Evolutionary conservation across 805 yeast species (phyloP).

Genomic region (Cyberlindnera veronae): DNA sequence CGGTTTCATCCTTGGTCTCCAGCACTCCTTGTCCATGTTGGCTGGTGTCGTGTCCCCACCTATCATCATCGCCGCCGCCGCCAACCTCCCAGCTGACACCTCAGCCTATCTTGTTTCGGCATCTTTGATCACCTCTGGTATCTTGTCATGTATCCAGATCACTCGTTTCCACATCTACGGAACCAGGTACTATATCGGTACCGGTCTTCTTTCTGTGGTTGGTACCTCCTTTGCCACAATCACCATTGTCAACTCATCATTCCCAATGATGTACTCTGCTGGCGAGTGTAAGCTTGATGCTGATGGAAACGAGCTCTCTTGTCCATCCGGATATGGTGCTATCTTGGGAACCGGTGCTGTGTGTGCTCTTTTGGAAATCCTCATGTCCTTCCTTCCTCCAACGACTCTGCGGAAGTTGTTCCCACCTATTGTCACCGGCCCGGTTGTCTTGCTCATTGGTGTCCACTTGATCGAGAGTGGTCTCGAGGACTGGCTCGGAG

Average conservation of each 20-base stretch:
- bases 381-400: constrained; percentile 76
- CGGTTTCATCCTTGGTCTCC: constrained; percentile 77
- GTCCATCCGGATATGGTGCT: constrained; percentile 91
- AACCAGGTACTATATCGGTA: constrained; percentile 78
- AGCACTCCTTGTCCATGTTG: constrained; percentile 85
- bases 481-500: constrained; percentile 85
- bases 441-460: constrained; percentile 86
- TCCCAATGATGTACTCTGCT: constrained; percentile 74
- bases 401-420: constrained; percentile 63
- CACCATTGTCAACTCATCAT: constrained; percentile 68
- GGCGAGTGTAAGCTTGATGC: constrained; percentile 64
- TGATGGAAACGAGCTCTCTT: constrained; percentile 66
- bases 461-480: constrained; percentile 65
- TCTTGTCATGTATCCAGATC: constrained; percentile 71
- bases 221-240: constrained; percentile 91
- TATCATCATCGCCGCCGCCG: constrained; percentile 60
- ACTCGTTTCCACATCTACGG: constrained; percentile 73
- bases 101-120: constrained; percentile 70
- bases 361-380: constrained; percentile 73
- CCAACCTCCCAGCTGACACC: constrained; percentile 48
- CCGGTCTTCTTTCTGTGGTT: constrained; percentile 85
- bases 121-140: constrained; percentile 64
- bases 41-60: constrained; percentile 91
- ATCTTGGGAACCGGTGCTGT: constrained; percentile 75
- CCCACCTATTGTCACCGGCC: constrained; percentile 92